Evolutionary conservation across 345 rosid genomes (phyloP).

Genomic region (Populus euphratica): DNA sequence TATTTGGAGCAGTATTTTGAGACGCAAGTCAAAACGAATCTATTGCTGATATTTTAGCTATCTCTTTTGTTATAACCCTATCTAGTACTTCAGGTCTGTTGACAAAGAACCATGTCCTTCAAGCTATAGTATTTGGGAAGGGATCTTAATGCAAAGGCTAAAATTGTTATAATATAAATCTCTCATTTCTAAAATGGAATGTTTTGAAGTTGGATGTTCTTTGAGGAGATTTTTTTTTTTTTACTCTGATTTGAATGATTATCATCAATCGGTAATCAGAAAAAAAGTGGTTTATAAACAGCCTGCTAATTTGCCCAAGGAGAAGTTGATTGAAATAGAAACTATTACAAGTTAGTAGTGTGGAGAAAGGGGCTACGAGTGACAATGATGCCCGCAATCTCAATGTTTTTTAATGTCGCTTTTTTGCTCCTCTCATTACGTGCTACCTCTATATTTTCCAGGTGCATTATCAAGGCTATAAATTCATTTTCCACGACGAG

Average conservation of each 20-base stretch:
- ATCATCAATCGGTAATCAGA: neutral
- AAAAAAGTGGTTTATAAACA: neutral
- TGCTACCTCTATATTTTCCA: too few relatives aligned
- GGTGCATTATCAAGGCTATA: too few relatives aligned
- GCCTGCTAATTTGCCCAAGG: constrained; percentile 10
- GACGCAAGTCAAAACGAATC: too few relatives aligned
- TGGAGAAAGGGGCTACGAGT: constrained; percentile 2
- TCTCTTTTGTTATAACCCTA: neutral
- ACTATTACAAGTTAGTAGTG: constrained; percentile 7
- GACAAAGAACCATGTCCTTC: neutral
- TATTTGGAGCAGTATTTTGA: too few relatives aligned
- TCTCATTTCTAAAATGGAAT: neutral
- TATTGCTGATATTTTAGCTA: neutral
- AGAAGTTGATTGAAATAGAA: constrained; percentile 15
- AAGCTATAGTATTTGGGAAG: neutral
- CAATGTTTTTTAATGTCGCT: neutral
- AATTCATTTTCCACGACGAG: too few relatives aligned
- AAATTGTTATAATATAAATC: neutral
- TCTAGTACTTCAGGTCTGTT: neutral
- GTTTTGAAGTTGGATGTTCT: neutral
- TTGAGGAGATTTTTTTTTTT: neutral
- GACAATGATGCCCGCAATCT: neutral
- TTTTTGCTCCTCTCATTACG: neutral
- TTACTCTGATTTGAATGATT: neutral
- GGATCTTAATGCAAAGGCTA: neutral